Evolutionary conservation across 179 eudicot genomes (phyloP).

Genomic region (Camellia oleifera): DNA sequence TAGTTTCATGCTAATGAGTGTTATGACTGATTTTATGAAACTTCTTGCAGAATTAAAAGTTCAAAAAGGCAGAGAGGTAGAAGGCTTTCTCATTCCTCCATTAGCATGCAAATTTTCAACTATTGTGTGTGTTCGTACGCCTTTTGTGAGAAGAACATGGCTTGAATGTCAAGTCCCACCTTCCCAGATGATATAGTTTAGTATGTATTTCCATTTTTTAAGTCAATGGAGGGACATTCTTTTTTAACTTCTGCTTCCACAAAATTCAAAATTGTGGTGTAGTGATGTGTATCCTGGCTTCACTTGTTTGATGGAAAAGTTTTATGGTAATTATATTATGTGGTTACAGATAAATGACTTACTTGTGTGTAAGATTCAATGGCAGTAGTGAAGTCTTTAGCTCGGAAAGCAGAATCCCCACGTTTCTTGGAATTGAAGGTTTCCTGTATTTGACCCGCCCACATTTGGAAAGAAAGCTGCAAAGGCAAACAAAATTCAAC

Average conservation of each 20-base stretch:
- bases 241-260: not conserved
- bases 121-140: not conserved
- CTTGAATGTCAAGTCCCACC: not conserved
- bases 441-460: constrained; percentile 81
- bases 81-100: too few species aligned
- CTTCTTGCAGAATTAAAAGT: not conserved
- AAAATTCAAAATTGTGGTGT: not conserved
- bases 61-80: not conserved
- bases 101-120: not conserved
- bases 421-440: constrained; percentile 67
- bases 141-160: not conserved
- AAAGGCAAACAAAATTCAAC: constrained; percentile 8
- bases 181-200: not conserved
- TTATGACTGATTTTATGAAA: not conserved
- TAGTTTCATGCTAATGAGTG: not conserved
- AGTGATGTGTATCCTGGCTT: not conserved
- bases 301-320: not conserved
- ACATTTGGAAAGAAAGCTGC: constrained; percentile 84
- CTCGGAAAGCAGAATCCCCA: constrained; percentile 72
- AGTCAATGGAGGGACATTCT: not conserved
- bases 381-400: constrained; percentile 68
- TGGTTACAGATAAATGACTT: constrained; percentile 11
- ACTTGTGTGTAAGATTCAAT: constrained; percentile 68
- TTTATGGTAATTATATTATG: not conserved
- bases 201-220: not conserved